Evolutionary conservation across 108 stramenopile species (phyloP), one percentile per base, ranked within the genome.

Genomic region (Cyclotella distinguenda): DNA sequence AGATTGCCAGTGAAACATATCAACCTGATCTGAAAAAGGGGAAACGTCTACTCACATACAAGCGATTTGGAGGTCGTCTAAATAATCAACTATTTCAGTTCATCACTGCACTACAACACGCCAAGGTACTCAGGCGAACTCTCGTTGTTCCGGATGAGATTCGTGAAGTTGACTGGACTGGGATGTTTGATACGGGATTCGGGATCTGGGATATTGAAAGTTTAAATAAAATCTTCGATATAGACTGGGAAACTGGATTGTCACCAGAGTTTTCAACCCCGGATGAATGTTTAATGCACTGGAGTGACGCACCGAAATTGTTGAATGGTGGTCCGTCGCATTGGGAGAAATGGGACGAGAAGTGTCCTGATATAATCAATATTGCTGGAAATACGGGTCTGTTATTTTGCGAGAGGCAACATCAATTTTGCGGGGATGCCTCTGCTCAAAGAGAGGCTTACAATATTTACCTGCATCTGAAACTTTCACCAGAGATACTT

Each of bases 61-160:
- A 49, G 47, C 60, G 74, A 13, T 76, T 76, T 21, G 74, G 74
- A 6, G 74, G 74, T 15, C 66, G 74, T 47, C 74, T 76, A 4
- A 76, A 76, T 46, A 76, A 76, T 30, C 74, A 75, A 67, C 66
- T 75, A 35, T 75, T 75, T 59, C 74, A 75, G 48, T 75, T 75
- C 60, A 75, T 75, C 21, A 65, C 74, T 5, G 65, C 74, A 54
- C 45, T 75, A 15, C 74, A 75, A 67, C 74, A 75, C 30, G 74
- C 74, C 2, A 67, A 67, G 38, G 74, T 67, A 1, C 60, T 75
- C 21, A 75, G 67, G 49, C 66, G 74, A 39, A 75, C 74, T n/a
- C 51, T 76, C 0, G 66, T 76, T 8, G 74, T 76, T 35, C 74
- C 74, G 25, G 61, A 76, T 57, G 74, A 76, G 64, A 50, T 76